Evolutionary conservation across 1,284 basidiomycete species (phyloP), one percentile per base, ranked within the genome.

Genomic region (Trichosporon sp.): DNA sequence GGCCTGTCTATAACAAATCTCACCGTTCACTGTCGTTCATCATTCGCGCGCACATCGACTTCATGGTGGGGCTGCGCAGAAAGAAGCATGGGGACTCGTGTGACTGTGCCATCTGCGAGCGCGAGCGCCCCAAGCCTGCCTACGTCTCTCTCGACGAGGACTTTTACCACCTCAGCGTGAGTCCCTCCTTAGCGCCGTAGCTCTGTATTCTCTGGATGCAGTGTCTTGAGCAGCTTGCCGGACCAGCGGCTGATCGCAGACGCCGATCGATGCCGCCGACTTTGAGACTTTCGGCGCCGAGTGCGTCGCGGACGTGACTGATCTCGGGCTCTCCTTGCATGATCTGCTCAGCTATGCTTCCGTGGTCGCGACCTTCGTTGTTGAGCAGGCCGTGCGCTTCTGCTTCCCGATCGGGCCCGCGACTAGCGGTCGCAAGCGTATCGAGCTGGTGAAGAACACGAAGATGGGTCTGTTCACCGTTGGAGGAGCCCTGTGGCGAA

Each of bases 261-360:
- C 56, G 27, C 56, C 56, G 29, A 60, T 60, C 56, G 56, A 60
- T 32, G 56, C 29, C 29, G 56, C 56, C 56, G 56, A 60, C 29
- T 60, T 32, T 29, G 56, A 60, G 11, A 15, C 29, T 3, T 60
- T 60, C 56, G 56, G 56, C 12, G 29, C 56, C 15, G 56, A 60
- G 15, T 60, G 56, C 56, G 56, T 60, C 29, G 56, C 56, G 4
- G 56, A 60, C 29, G 56, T 60, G 56, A 60, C 56, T 31, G 29
- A 60, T n/a, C 56, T 60, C 13, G 56, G 56, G 12, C 56, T 60
- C 27, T 31, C 56, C 7, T 21, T 60, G 15, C 27, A 32, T 7
- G 56, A 60, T 4, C 27, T 60, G 27, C 56, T 60, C 29, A 31
- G 15, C 15, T 60, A 31, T 15, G 15, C 56, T 3, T 29, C 27